phyloP scores from a whole-genome alignment of 108 stramenopile species.

The Cyclotella atomus region DNA sequence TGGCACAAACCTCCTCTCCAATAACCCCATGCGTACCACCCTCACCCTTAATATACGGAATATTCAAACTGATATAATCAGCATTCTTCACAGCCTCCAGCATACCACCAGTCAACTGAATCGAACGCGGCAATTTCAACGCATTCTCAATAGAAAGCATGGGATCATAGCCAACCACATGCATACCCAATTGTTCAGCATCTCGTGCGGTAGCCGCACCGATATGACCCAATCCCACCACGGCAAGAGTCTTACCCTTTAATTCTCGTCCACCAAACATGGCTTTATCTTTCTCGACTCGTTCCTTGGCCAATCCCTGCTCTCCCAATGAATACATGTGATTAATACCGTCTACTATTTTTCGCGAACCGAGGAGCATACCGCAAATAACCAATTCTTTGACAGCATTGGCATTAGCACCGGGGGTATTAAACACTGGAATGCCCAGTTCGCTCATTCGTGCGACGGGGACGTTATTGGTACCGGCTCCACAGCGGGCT shows the following conservation, averaged over 20 bases:
- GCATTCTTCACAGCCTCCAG: slow-evolving; percentile 72
- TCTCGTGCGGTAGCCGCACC: slow-evolving; percentile 91
- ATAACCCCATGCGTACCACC: slow-evolving; percentile 91
- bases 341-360: slow-evolving; percentile 87
- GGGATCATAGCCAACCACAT: slow-evolving; percentile 93
- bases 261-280: slow-evolving; percentile 94
- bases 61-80: slow-evolving; percentile 95
- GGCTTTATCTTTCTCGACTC: slow-evolving; percentile 93
- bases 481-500: slow-evolving; percentile 95
- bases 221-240: slow-evolving; percentile 95
- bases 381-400: slow-evolving; percentile 93
- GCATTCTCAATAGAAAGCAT: slow-evolving; percentile 89
- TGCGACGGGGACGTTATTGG: slow-evolving; percentile 93
- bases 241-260: slow-evolving; percentile 92
- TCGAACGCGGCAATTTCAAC: slow-evolving; percentile 71
- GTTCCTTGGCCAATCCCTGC: slow-evolving; percentile 82
- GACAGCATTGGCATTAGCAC: slow-evolving; percentile 95
- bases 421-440: slow-evolving; percentile 97
- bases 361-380: slow-evolving; percentile 80
- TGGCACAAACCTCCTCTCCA: slow-evolving; percentile 67
- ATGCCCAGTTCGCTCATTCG: slow-evolving; percentile 95
- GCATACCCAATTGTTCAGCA: slow-evolving; percentile 88
- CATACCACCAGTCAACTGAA: slow-evolving; percentile 76
- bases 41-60: slow-evolving; percentile 94
- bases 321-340: slow-evolving; percentile 87